Base-by-base conservation (phyloP, 495 filamentous ascomycete species). In the Penicillium manginii region DNA sequence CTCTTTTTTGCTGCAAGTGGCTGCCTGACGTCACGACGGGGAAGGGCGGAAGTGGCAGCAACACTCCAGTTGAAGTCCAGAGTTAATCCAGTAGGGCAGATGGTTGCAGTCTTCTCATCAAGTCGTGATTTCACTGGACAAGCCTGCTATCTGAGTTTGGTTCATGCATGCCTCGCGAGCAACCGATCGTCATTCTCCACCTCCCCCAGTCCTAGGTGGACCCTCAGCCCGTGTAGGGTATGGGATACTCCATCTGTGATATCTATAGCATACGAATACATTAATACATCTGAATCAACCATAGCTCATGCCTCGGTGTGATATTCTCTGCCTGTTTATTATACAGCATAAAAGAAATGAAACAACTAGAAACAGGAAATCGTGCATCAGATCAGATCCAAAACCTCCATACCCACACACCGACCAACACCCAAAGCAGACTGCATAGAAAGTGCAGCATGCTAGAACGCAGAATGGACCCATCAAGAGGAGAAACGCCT, bases 121-220 rank as follows among this genome's bases (percentile, higher is more conserved):
- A 29, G 26, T 29, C 26, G 39, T 12, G 15, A 29, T 35, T 4
- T 54, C 17, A 46, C 37, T 52, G 42, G 56, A 33, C 3, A 45
- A 58, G 32, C 8, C 1, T 1, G 21, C 15, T 17, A 14, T 37
- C 48, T 19, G 22, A 32, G 19, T 51, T 43, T 17, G 40, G 40
- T 43, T 43, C 40, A 43, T 43, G 40, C 40, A 43, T 43, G 35
- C 35, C 35, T 39, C 40, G 15, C 19, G 51, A 83, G 80, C 21
- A 83, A 79, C 21, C 70, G 62, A 75, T 78, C 26, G 80, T 83
- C 32, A 64, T 71, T 58, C 81, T 75, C 19, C 40, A 43, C 40
- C 18, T 43, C 15, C 19, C 17, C 35, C 26, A 29, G 26, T 29
- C 26, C 0, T 29, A 29, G 26, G 26, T 29, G 26, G 26, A 29